Percentiles rank a stretch among this genome's conserved stretches.
These are phyloP conservation scores for Trichoderma harzianum DNA, from an alignment of 2,329 filamentous ascomycete genomes.

Conservation along the genomic window DNA sequence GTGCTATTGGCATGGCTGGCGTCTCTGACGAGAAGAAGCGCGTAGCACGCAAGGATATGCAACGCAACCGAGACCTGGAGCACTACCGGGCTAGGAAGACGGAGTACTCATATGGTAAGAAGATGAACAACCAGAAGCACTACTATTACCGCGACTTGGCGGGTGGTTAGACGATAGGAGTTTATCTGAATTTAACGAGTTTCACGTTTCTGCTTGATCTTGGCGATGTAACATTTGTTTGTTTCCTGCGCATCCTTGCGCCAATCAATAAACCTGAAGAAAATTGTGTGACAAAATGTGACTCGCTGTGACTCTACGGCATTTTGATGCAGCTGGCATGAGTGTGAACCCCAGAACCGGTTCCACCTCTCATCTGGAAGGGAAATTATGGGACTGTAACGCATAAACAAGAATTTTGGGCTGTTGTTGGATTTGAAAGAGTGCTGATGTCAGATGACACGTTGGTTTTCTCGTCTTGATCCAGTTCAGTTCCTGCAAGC, in stretches of 20 bases:
- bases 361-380: neutral
- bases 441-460: neutral
- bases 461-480: neutral
- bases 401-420: neutral
- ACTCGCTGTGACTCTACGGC: neutral
- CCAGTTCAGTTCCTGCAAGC: neutral
- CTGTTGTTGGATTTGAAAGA: neutral
- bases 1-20: conserved; percentile 74
- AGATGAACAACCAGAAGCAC: conserved; percentile 68
- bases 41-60: conserved; percentile 63
- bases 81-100: conserved; percentile 60
- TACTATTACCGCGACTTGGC: conserved; percentile 52
- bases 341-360: neutral
- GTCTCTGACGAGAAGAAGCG: conserved; percentile 73
- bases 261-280: neutral
- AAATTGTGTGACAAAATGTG: neutral
- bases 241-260: neutral
- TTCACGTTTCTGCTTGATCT: neutral
- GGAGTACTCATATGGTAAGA: conserved; percentile 68
- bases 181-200: neutral
- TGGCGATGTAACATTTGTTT: neutral
- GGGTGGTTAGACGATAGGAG: conserved; percentile 37
- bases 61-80: conserved; percentile 64
- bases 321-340: neutral
- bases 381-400: neutral